Base-by-base conservation (phyloP, 1,284 basidiomycete species). In the Entoloma clypeatum region DNA sequence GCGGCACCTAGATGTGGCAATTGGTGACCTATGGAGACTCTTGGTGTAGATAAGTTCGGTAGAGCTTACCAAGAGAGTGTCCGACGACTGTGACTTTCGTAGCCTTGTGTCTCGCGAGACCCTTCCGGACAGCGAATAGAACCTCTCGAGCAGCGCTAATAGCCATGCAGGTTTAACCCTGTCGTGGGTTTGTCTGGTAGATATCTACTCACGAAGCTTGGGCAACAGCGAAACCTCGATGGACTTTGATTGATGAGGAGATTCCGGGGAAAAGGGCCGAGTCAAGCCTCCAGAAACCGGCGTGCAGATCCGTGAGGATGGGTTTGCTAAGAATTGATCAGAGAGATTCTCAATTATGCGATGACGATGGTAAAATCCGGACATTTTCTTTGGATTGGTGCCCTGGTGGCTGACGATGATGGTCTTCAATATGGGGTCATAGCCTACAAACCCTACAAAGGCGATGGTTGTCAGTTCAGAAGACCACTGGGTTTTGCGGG, bases 201-300 rank as follows among this genome's bases (percentile, higher is more conserved):
- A 18, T 19, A 17, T 13, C n/a, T 28, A 49, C 62, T 38, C 47
- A 79, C 74, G 55, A 51, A 0, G 75, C 65, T 28, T 82, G 80
- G 4, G 65, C 67, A 3, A 64, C 52, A 1, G 51, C 58, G 54
- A 82, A 83, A 16, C 79, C 79, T 3, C 47, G 48, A 53, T 82
- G 79, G 0, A 72, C 75, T 43, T 69, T 43, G 16, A 81, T 58
- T 6, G 58, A 57, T 3, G 68, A 63, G 37, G 65, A 56, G 22
- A 80, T 35, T 0, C 72, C 75, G 2, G 79, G 80, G 67, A 82
- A 84, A 7, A 80, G 64, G 2, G 63, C 56, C 0, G 70, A 33
- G 49, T 74, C 62, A 22, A 72, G 58, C 2, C 24, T 51, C 5
- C 44, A 52, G 38, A 68, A 39, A 41, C 67, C 35, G 39, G 73